Base-by-base conservation (phyloP, 2,329 filamentous ascomycete species). In the Trichoderma oligosporum region DNA sequence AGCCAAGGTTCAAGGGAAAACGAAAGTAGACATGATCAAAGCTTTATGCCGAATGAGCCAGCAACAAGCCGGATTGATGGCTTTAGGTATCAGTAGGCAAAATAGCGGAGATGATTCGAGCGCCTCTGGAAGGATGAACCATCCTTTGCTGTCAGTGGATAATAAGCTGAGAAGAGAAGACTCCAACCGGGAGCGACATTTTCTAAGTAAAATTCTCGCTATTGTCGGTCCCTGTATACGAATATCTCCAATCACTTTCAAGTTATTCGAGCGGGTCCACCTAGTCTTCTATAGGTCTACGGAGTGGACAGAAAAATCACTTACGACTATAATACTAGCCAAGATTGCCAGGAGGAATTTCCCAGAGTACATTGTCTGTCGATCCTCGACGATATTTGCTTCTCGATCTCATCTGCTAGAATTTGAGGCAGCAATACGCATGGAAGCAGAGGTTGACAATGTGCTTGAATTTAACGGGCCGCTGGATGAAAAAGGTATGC, bases 261-360 rank as follows among this genome's bases (percentile, higher is more conserved):
- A 86, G 65, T 80, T 99, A 0, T 99, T 99, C 66, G 91, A 97
- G 70, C 84, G 94, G 24, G 91, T 97, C 0, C 94, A 97, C 73
- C 76, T 99, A 2, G 91, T 99, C 25, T 99, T 97, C 70, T 97
- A 97, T 71, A 82, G 93, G 58, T 97, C 92, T 8, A 95, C 91
- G 0, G 89, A 96, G 69, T 99, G 94, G 94, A 96, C 92, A 0
- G 93, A 97, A 66, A 97, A 96, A 70, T 97, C 93, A 1, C 76
- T 99, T 12, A 97, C 91, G 1, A 93, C 92, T 0, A 93, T 97
- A 54, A 96, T 99, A 42, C 80, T 99, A 4, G 90, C 94, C 7
- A 92, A 93, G 62, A 96, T 96, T 57, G 89, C 92, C 2, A 82
- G 85, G 41, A 82, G 90, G 33, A 94, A 92, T 68, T 99, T 97